Evolutionary conservation across 768 basidiomycete genomes (phyloP), one percentile per base, ranked within the genome.

Genomic region (Gautieria morchelliformis): DNA sequence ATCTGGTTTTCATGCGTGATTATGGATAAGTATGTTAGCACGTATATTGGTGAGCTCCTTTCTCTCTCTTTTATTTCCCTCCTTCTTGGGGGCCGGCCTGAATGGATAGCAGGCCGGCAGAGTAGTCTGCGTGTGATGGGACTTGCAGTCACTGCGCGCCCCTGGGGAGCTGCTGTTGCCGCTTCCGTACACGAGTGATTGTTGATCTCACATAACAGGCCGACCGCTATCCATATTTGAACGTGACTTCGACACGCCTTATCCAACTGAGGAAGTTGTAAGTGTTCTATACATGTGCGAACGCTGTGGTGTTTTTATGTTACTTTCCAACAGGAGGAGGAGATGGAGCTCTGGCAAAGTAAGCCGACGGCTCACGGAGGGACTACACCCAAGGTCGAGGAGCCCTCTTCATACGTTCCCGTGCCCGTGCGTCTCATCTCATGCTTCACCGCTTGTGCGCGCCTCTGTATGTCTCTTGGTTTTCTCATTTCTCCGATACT

Each of bases 161-260:
- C 14, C 10, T 9, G 8, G 35, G 35, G 35, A 9, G 2, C 35
- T 22, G 17, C 19, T 44, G 20, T n/a, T 17, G 17, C 11, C 19
- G 4, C 42, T n/a, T 44, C 17, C 5, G 9, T 17, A 22, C 42
- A 44, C 20, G n/a, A 44, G 2, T 53, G 19, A 11, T 19, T 5
- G 19, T n/a, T 55, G 15, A 45, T 27, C 32, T 55, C 12, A 14
- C 35, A 37, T 9, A 0, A 19, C 39, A 57, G 56, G 56, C 30
- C 56, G 56, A 20, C 86, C 87, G 6, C 75, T 80, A 45, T 75
- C 80, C 60, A 86, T 89, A 33, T 74, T 79, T 58, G 85, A 87
- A 59, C 74, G 72, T 52, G 86, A 88, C 68, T 87, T 81, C 61
- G 85, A 89, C 65, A 82, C 81, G 1, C 78, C 80, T 46, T 66